Evolutionary conservation across 2,329 filamentous ascomycete genomes (phyloP).

Genomic region (Trichoderma atrobrunneum): DNA sequence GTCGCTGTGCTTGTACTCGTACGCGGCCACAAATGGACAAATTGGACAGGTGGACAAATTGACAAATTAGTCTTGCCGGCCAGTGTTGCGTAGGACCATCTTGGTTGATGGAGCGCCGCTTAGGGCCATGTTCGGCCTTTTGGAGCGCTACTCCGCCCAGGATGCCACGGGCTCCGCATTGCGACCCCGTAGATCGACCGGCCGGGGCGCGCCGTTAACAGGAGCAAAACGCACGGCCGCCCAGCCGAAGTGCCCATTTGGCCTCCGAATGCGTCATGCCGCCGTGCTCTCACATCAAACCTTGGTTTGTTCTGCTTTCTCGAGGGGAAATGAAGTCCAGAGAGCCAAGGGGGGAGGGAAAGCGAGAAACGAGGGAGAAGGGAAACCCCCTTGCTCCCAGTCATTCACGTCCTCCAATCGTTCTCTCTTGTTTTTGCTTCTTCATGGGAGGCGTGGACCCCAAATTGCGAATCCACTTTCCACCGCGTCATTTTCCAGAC

Average conservation of each 20-base stretch:
- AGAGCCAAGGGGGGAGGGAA: neutral
- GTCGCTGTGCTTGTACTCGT: neutral
- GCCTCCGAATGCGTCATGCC: neutral
- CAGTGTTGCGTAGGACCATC: neutral
- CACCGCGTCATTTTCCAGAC: slow-evolving; percentile 37
- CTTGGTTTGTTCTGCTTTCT: neutral
- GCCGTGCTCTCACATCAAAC: neutral
- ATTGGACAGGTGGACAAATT: neutral
- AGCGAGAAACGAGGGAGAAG: neutral
- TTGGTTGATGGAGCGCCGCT: neutral
- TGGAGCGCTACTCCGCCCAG: slow-evolving; percentile 1
- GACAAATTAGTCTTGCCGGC: neutral
- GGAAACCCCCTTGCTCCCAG: neutral
- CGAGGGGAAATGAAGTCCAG: neutral
- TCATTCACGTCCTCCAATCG: neutral
- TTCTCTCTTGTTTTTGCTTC: neutral
- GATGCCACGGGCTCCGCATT: slow-evolving; percentile 12
- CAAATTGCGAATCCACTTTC: slow-evolving; percentile 29
- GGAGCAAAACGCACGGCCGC: slow-evolving; percentile 7
- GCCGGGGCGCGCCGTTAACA: slow-evolving; percentile 11
- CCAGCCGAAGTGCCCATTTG: neutral
- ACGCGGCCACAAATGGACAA: neutral
- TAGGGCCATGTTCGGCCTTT: neutral
- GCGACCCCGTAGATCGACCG: slow-evolving; percentile 3
- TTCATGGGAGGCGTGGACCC: slow-evolving; percentile 4